Evolutionary conservation across 2,329 filamentous ascomycete species (phyloP), one percentile per base, ranked within the genome.

Genomic region (Xylaria hypoxylon): DNA sequence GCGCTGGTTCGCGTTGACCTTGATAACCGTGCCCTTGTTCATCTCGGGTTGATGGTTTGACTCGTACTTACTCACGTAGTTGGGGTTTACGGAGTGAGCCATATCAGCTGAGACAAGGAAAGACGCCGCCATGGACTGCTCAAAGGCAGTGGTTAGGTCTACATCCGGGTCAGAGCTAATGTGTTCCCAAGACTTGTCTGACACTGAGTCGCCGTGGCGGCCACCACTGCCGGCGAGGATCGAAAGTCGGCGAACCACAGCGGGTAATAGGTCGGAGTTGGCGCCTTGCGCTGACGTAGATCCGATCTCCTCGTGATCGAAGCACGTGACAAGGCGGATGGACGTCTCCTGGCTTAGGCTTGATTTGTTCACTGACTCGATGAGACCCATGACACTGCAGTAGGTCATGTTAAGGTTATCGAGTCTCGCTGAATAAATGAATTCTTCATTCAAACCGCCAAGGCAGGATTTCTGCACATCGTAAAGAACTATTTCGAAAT

Each of bases 331-430:
- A n/a, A 99, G 84, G 51, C 96, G 93, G 75, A 98, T 97, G 19
- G 88, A 90, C 3, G 87, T 83, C 76, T 97, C 95, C 24, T 90
- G 81, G 48, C 93, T 88, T 31, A 98, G 86, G 5, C 90, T 86
- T 3, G 84, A 81, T 13, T 87, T 78, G 2, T 84, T 80, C 28
- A 96, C 83, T 0, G 95, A 97, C 70, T 90, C 86, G 74, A 98
- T 93, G 63, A 99, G 84, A 62, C 93, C 94, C 80, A 91, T 87
- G 61, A 96, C 89, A 70, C 92, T 91, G 82, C 96, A 98, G 83
- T 94, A 98, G 10, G 95, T 96, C 92, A 97, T 97, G 81, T 93
- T 92, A 17, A 97, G 85, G 80, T 99, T 99, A 82, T 99, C 96
- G 62, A 99, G 87, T 51, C 96, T 90, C n/a, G 94, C 89, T 2